Evolutionary conservation across 306 rosid species (phyloP), one percentile per base, ranked within the genome.

Genomic region (Ochetophila trinervis): DNA sequence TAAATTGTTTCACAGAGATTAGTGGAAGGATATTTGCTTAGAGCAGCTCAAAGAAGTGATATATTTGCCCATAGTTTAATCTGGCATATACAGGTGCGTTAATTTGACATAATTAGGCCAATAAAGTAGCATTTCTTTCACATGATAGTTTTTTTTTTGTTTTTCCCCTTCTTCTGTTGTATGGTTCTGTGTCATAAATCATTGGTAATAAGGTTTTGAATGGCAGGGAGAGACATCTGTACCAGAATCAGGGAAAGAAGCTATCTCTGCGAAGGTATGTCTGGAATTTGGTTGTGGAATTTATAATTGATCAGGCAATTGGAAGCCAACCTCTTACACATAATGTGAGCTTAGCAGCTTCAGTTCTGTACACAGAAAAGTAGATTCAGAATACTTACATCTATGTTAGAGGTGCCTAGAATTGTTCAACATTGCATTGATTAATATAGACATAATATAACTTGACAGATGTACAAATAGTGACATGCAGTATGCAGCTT

Each of bases 41-140:
- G 99, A 84, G 97, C 94, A 80, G 78, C 97, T 75, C 94, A 89
- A 75, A 73, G 99, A 80, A 86, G 97, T 80, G 97, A 93, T 68
- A 75, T 93, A 73, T 93, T 93, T 81, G 91, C 99, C 42, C 99
- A 93, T 74, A 90, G 87, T 71, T 91, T 93, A 76, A 87, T 93
- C 74, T 93, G 99, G 99, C 91, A 90, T 80, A 76, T 93, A 66
- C 99, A 90, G 99, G 99, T 79, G 53, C 18, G 15, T n/a, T 22
- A 57, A n/a, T 51, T 61, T 37, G 27, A 40, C 20, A 11, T 12
- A 11, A 4, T 40, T 55, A 17, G 23, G 24, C 16, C 59, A 57
- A 60, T 61, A 60, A 44, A 1, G 19, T 49, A 32, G 23, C 35
- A 18, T 23, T 62, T 8, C 21, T 27, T n/a, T 48, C 44, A 5